Percentiles rank a stretch among this genome's conserved stretches.
phyloP scores from a whole-genome alignment of 2,329 filamentous ascomycete species.

The Colletotrichum spaethianum region DNA sequence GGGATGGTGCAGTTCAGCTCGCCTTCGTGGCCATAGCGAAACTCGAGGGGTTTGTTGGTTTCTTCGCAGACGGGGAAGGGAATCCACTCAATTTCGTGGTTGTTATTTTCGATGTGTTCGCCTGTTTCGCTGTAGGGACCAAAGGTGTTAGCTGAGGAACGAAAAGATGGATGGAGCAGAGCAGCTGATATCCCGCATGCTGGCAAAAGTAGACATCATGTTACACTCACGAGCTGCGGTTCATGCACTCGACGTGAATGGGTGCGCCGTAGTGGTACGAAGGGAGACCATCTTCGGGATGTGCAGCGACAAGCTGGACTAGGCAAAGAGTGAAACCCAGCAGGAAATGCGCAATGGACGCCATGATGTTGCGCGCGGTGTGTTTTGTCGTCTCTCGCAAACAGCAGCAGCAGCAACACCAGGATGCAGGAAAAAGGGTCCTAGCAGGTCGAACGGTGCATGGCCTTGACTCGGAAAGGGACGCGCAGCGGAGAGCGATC shows the following conservation, averaged over 20 bases:
- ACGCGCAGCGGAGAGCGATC: slow-evolving; percentile 26
- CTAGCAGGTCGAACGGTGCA: slow-evolving; percentile 31
- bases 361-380: slow-evolving; percentile 21
- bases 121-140: slow-evolving; percentile 78
- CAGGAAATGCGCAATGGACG: slow-evolving; percentile 20
- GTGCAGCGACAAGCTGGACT: slow-evolving; percentile 46
- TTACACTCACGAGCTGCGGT: slow-evolving; percentile 73
- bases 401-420: slow-evolving; percentile 4
- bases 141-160: slow-evolving; percentile 1
- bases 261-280: slow-evolving; percentile 77
- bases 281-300: slow-evolving; percentile 62
- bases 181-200: not conserved
- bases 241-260: slow-evolving; percentile 81
- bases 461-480: slow-evolving; percentile 34
- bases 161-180: too few species aligned
- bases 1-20: slow-evolving; percentile 89
- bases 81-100: slow-evolving; percentile 90
- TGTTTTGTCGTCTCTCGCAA: not conserved
- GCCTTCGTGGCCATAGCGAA: slow-evolving; percentile 86
- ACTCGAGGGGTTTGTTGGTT: slow-evolving; percentile 84
- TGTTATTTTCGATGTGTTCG: slow-evolving; percentile 86
- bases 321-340: slow-evolving; percentile 31
- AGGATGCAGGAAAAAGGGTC: not conserved
- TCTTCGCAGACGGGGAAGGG: slow-evolving; percentile 94
- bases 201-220: not conserved